phyloP scores from a whole-genome alignment of 2,329 filamentous ascomycete genomes.

The Trichoderma atroviride region DNA sequence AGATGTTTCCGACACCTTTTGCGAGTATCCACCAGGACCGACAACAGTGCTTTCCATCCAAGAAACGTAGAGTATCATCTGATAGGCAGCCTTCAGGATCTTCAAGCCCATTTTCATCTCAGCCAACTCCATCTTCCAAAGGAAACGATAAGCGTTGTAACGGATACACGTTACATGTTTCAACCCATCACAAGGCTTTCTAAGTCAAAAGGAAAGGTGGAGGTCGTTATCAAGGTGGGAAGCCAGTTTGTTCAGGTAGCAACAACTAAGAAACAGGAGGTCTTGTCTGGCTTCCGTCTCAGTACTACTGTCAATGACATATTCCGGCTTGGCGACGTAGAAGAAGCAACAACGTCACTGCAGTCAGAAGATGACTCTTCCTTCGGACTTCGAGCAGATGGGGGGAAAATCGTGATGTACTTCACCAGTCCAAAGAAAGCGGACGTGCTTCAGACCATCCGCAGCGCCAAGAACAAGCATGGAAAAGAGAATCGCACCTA shows the following conservation, averaged over 20 bases:
- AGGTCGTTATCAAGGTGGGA: constrained; percentile 69
- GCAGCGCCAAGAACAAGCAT: constrained; percentile 64
- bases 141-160: constrained; percentile 69
- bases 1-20: constrained; percentile 68
- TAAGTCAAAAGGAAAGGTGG: constrained; percentile 70
- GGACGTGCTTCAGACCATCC: constrained; percentile 66
- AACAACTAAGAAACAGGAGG: constrained; percentile 69
- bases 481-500: constrained; percentile 63
- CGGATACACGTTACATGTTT: constrained; percentile 66
- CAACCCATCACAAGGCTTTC: constrained; percentile 67
- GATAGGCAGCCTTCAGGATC: constrained; percentile 65
- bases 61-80: constrained; percentile 68
- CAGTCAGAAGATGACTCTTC: constrained; percentile 67
- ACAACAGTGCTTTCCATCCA: constrained; percentile 63
- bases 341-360: constrained; percentile 66
- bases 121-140: constrained; percentile 68
- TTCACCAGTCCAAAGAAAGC: constrained; percentile 67
- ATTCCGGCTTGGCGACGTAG: constrained; percentile 67
- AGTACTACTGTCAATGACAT: constrained; percentile 70
- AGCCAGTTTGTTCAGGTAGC: constrained; percentile 71
- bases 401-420: constrained; percentile 71
- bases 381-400: constrained; percentile 68
- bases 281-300: constrained; percentile 63
- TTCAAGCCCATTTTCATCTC: constrained; percentile 68
- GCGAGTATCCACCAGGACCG: constrained; percentile 62